Evolutionary conservation across 139 green algal genomes (phyloP), one percentile per base, ranked within the genome.

Genomic region (Micractinium sp.): DNA sequence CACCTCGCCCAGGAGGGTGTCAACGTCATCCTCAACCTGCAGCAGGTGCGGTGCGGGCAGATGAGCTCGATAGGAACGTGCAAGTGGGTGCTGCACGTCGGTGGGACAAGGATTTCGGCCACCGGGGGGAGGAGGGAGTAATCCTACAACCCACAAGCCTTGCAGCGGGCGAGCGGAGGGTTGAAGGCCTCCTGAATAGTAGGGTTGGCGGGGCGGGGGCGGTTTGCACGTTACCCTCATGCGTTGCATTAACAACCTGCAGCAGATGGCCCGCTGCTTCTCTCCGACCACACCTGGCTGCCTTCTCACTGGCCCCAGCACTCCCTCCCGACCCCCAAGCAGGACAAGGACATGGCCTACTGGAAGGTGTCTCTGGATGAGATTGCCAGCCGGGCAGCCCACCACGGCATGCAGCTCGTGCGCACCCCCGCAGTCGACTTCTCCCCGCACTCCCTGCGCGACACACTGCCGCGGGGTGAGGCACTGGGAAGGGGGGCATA

Each of bases 371-470:
- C 95, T 79, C 85, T 93, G 35, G 56, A 91, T 9, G 88, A 87
- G 27, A 88, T 96, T 29, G 74, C 89, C 19, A 5, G 33, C 0
- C 76, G 85, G n/a, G 92, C 90, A 33, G 18, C n/a, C 7, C 87
- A 94, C 63, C 87, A 93, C 19, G 92, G 92, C 47, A 86, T 97
- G 31, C 82, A 91, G 22, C 77, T 95, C 36, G 84, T 95, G 3
- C 87, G 95, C 27, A 82, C 90, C 3, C 93, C 93, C 75, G 94
- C 97, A 56, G 81, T 90, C 31, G 96, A 98, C 87, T 98, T 98
- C 85, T 81, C 85, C 39, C 85, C 88, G 96, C 86, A 95, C 89
- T 87, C 83, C 77, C 91, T 98, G 88, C 92, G 96, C 20, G 88
- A 90, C 22, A 94, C 89, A 12, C 92, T 98, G 29, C 96, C 96